phyloP scores from a whole-genome alignment of 2,329 filamentous ascomycete genomes.

The Endoconidiophora laricicola region DNA sequence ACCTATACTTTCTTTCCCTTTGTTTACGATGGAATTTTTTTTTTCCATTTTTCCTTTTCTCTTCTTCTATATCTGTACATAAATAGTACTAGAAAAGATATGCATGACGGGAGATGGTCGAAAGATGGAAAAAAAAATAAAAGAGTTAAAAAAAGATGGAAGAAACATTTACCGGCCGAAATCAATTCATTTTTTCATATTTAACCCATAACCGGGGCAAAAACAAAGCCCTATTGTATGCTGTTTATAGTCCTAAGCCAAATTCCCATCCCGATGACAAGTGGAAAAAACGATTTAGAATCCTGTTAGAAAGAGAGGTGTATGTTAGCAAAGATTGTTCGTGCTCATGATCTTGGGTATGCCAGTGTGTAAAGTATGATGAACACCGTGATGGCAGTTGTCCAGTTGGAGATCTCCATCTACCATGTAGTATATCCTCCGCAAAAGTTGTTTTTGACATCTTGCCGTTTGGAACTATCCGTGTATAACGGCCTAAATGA shows the following conservation, averaged over 20 bases:
- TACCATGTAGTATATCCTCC: no score
- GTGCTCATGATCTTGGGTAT: no score
- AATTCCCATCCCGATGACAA: slow-evolving; percentile 29
- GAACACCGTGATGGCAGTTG: no score
- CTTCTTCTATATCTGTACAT: background rate
- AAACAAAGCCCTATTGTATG: slow-evolving; percentile 28
- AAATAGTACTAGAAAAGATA: background rate
- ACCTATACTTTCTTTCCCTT: no score
- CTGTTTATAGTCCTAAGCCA: slow-evolving; percentile 30
- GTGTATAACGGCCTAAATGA: no score
- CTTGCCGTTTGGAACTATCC: no score
- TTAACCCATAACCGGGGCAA: slow-evolving; percentile 23
- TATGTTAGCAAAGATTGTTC: background rate
- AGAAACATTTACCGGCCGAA: slow-evolving; percentile 12
- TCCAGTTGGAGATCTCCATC: no score
- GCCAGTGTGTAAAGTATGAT: no score
- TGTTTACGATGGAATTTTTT: background rate
- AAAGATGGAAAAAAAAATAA: background rate
- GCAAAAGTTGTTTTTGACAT: no score
- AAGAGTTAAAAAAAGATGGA: background rate
- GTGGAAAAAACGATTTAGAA: slow-evolving; percentile 27
- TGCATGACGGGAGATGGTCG: background rate
- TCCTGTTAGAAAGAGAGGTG: slow-evolving; percentile 17
- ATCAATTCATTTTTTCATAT: slow-evolving; percentile 22
- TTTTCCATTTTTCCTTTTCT: background rate